Conservation (phyloP, 2,329 filamentous ascomycete genomes). For the Emydomyces testavorans region DNA sequence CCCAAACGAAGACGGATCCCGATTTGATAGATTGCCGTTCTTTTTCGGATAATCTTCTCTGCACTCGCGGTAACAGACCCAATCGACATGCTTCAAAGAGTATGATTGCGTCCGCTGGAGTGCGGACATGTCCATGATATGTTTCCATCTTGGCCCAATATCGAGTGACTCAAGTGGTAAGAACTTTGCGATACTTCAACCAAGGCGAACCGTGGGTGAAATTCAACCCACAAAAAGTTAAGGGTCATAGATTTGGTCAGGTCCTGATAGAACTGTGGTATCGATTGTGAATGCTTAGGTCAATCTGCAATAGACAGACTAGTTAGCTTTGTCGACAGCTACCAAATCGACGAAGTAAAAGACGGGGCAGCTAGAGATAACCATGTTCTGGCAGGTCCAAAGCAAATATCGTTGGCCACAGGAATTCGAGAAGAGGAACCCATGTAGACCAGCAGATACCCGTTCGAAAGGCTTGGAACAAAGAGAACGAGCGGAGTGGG, state of each 20-base stretch:
- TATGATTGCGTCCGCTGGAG: slow-evolving; percentile 92
- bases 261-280: neutral
- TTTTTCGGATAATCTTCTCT: slow-evolving; percentile 87
- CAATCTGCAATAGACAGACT: neutral
- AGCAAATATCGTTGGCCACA: too few relatives aligned
- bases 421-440: too few relatives aligned
- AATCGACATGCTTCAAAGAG: slow-evolving; percentile 94
- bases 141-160: slow-evolving; percentile 68
- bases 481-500: too few relatives aligned
- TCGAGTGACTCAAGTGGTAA: neutral
- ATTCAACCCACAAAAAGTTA: neutral
- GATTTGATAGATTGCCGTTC: slow-evolving; percentile 92
- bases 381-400: too few relatives aligned
- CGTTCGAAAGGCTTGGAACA: too few relatives aligned
- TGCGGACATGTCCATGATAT: slow-evolving; percentile 87
- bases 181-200: too few relatives aligned
- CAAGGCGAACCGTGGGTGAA: neutral
- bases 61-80: slow-evolving; percentile 79
- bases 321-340: neutral
- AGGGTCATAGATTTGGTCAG: neutral
- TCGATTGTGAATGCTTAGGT: neutral
- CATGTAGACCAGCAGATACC: too few relatives aligned
- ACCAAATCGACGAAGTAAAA: neutral
- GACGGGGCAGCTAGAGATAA: neutral
- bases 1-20: slow-evolving; percentile 98